Evolutionary conservation across 345 rosid species (phyloP).

Genomic region (Populus ilicifolia): DNA sequence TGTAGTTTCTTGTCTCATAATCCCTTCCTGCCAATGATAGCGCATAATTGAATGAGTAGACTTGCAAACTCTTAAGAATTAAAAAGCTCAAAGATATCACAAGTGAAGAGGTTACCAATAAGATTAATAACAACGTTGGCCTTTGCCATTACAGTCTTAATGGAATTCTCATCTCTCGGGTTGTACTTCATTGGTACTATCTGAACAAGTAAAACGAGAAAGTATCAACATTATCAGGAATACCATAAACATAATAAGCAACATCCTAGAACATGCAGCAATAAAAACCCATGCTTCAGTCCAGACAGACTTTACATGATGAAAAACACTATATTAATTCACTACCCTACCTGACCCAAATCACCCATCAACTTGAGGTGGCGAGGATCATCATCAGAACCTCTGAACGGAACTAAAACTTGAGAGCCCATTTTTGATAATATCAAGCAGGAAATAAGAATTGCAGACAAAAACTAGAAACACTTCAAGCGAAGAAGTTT

Average conservation of each 20-base stretch:
- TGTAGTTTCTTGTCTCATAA: conserved; percentile 85
- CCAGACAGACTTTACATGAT: background rate
- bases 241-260: background rate
- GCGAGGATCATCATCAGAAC: conserved; percentile 83
- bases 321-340: background rate
- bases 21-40: conserved; percentile 65
- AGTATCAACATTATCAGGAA: background rate
- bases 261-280: background rate
- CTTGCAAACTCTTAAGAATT: background rate
- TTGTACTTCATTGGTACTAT: conserved; percentile 90
- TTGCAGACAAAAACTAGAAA: background rate
- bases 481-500: background rate
- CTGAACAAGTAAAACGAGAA: conserved; percentile 37
- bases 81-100: background rate
- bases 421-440: conserved; percentile 97
- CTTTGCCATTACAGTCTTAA: conserved; percentile 98
- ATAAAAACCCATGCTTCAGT: background rate
- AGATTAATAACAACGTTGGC: conserved; percentile 97
- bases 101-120: conserved; percentile 50
- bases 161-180: conserved; percentile 85
- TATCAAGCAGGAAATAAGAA: background rate
- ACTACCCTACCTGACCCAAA: conserved; percentile 74
- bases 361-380: conserved; percentile 99
- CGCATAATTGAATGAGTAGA: background rate
- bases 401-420: conserved; percentile 93